Conservation (phyloP, 495 filamentous ascomycete species). For the Annulohypoxylon stygium region DNA sequence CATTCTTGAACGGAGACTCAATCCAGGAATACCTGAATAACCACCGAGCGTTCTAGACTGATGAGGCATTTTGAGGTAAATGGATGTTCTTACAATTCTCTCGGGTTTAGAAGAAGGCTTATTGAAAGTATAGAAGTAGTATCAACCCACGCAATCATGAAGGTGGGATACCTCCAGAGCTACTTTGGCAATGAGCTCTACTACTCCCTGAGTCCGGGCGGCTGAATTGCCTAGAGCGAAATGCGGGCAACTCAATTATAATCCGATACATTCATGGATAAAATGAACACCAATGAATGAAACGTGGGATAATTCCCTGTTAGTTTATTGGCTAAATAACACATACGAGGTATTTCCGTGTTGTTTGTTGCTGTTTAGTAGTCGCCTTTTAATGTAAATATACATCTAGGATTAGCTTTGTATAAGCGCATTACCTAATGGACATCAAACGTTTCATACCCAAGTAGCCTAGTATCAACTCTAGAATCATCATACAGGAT, state of each 20-base stretch:
- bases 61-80: background rate
- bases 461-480: background rate
- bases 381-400: background rate
- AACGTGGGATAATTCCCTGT: conserved; percentile 14
- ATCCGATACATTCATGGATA: conserved; percentile 35
- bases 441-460: background rate
- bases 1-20: background rate
- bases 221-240: conserved; percentile 42
- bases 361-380: conserved; percentile 9
- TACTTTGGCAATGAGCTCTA: conserved; percentile 38
- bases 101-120: background rate
- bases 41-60: background rate
- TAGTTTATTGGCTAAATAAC: conserved; percentile 27
- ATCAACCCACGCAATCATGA: background rate
- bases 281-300: conserved; percentile 9
- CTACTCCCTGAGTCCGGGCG: conserved; percentile 27
- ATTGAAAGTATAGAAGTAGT: background rate
- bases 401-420: background rate
- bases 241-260: conserved; percentile 16
- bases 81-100: background rate
- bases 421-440: background rate
- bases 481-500: background rate
- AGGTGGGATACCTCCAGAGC: conserved; percentile 17
- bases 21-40: background rate
- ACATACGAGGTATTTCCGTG: background rate